Evolutionary conservation across 352 stramenopile species (phyloP).

Genomic region (Phytophthora cryptogea): DNA sequence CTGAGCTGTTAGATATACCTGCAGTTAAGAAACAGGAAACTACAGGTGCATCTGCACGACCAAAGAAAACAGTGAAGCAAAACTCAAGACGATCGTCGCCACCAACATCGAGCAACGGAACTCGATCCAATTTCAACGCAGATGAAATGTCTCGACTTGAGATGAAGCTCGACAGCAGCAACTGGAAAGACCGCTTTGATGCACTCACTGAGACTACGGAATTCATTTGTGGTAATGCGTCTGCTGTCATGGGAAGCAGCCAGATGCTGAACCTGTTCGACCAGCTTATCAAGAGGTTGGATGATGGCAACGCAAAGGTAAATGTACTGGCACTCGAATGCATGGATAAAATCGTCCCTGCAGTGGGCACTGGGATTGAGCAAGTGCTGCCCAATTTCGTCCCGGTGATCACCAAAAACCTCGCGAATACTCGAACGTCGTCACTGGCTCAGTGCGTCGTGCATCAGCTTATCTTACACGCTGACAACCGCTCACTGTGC

Average conservation of each 20-base stretch:
- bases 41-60: neutral
- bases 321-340: slow-evolving; percentile 61
- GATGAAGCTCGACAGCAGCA: slow-evolving; percentile 63
- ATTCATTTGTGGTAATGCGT: slow-evolving; percentile 37
- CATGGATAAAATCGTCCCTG: slow-evolving; percentile 54
- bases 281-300: slow-evolving; percentile 63
- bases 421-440: slow-evolving; percentile 60
- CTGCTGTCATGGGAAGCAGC: slow-evolving; percentile 31
- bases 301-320: slow-evolving; percentile 82
- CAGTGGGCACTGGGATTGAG: slow-evolving; percentile 58
- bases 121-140: slow-evolving; percentile 37
- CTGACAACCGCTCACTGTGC: slow-evolving; percentile 57
- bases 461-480: slow-evolving; percentile 46
- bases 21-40: slow-evolving; percentile 14
- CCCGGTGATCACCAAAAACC: slow-evolving; percentile 55
- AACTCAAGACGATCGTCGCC: slow-evolving; percentile 19
- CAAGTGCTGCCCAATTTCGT: slow-evolving; percentile 61
- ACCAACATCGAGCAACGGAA: slow-evolving; percentile 21
- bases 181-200: slow-evolving; percentile 83
- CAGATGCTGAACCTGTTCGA: slow-evolving; percentile 75
- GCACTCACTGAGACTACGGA: slow-evolving; percentile 47
- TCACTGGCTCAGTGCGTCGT: slow-evolving; percentile 45
- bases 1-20: neutral
- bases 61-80: slow-evolving; percentile 18
- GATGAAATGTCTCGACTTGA: slow-evolving; percentile 47